phyloP scores from a whole-genome alignment of 257 asterid species.

The Solanum piurae region DNA sequence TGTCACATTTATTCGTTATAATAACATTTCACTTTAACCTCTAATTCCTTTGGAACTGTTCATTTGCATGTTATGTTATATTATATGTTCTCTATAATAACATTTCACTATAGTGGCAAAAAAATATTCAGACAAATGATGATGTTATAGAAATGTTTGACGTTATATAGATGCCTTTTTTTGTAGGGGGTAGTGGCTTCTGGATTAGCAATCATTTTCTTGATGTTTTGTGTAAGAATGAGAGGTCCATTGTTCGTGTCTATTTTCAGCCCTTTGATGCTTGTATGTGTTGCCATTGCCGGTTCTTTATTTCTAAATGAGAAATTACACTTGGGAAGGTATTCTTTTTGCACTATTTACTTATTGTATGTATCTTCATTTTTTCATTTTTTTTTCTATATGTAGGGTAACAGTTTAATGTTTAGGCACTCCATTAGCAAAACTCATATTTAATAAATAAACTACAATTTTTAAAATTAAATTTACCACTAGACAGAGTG shows the following conservation, averaged over 20 bases:
- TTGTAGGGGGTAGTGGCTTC: constrained; percentile 17
- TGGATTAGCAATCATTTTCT: neutral
- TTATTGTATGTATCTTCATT: neutral
- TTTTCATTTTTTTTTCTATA: neutral
- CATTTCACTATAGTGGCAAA: neutral
- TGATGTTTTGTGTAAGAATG: constrained; percentile 7
- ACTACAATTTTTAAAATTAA: no score
- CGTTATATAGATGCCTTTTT: neutral
- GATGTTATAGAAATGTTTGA: neutral
- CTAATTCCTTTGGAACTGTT: neutral
- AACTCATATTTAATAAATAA: neutral
- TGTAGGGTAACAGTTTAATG: neutral
- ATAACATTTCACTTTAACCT: neutral
- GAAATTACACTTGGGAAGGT: constrained; percentile 26
- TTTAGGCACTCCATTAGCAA: neutral
- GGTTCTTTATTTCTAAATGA: constrained; percentile 17
- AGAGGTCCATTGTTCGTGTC: constrained; percentile 33
- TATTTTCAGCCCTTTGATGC: constrained; percentile 23
- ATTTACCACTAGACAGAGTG: neutral
- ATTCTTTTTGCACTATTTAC: neutral
- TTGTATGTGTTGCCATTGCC: constrained; percentile 15
- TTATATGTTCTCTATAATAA: neutral
- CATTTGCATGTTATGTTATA: neutral
- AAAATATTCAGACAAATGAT: neutral
- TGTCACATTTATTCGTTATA: neutral